Conservation (phyloP, 2,329 filamentous ascomycete species). For the Scedosporium dehoogii region DNA sequence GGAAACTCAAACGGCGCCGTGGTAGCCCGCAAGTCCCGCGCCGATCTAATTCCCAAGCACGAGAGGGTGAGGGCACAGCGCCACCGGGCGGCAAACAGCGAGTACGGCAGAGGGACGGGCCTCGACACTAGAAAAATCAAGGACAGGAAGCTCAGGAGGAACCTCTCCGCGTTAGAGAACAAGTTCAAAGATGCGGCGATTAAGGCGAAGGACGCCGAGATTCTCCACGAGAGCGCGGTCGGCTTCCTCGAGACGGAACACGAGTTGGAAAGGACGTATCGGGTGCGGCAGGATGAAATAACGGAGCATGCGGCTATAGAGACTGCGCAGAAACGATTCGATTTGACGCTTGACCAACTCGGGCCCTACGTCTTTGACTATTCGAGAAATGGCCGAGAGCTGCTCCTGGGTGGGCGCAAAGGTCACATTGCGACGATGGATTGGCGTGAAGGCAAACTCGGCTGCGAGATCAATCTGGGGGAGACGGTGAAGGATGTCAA, state of each 20-base stretch:
- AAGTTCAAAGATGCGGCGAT: conserved; percentile 75
- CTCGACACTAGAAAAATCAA: conserved; percentile 65
- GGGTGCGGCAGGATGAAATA: conserved; percentile 83
- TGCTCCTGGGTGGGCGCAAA: conserved; percentile 80
- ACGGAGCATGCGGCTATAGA: conserved; percentile 63
- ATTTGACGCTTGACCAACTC: conserved; percentile 70
- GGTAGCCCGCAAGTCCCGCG: conserved; percentile 36
- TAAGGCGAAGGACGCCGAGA: conserved; percentile 89
- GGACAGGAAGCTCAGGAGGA: conserved; percentile 83
- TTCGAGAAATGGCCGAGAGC: conserved; percentile 75
- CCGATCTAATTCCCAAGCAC: conserved; percentile 40
- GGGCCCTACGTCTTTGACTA: conserved; percentile 88
- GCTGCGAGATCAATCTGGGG: conserved; percentile 80
- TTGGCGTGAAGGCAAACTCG: conserved; percentile 84
- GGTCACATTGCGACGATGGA: conserved; percentile 96
- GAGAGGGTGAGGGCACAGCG: conserved; percentile 42
- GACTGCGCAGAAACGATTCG: conserved; percentile 87
- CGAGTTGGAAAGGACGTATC: conserved; percentile 86
- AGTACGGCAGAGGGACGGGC: conserved; percentile 75
- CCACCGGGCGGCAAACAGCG: conserved; percentile 54
- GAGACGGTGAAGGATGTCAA: conserved; percentile 84
- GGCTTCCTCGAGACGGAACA: conserved; percentile 84
- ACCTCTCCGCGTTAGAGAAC: conserved; percentile 65
- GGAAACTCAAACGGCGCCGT: conserved; percentile 41
- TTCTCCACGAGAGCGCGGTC: conserved; percentile 74